Evolutionary conservation across 805 yeast genomes (phyloP).

Genomic region (Huiozyma naganishii): DNA sequence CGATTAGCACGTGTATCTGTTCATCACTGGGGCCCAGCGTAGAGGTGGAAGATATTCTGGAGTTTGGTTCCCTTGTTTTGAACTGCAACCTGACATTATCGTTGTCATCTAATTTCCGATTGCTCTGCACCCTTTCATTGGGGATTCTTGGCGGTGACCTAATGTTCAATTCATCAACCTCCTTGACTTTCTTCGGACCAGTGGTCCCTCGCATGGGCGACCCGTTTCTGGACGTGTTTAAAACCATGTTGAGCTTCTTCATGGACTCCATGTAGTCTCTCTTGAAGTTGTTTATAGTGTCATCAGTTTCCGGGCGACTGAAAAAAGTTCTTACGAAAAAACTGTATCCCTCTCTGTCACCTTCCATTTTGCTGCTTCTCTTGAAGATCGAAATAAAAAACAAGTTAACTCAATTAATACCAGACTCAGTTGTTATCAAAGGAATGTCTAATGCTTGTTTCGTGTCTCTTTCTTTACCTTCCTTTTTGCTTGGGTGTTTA

Average conservation of each 20-base stretch:
- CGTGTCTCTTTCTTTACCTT: too few species aligned
- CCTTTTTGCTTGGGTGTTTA: too few species aligned
- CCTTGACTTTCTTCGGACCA: not conserved
- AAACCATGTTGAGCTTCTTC: slow-evolving; percentile 9
- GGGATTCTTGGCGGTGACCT: slow-evolving; percentile 1
- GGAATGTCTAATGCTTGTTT: too few species aligned
- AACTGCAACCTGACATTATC: slow-evolving; percentile 3
- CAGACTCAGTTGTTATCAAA: not conserved
- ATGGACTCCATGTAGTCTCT: slow-evolving; percentile 22
- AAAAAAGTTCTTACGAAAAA: slow-evolving; percentile 10
- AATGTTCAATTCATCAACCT: not conserved
- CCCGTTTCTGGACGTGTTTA: not conserved
- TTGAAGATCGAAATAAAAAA: too few species aligned
- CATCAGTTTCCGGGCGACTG: slow-evolving; percentile 20
- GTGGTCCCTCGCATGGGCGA: not conserved
- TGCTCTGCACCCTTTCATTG: not conserved
- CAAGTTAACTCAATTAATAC: not conserved
- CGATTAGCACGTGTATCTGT: slow-evolving; percentile 2
- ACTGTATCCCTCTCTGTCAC: not conserved
- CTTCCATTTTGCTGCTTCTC: not conserved
- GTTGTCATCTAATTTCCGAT: not conserved
- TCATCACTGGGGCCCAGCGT: not conserved
- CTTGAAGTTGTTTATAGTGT: slow-evolving; percentile 22
- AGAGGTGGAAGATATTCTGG: not conserved
- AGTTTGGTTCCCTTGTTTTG: not conserved